These are phyloP conservation scores for Myxozyma melibiosi DNA, from an alignment of 805 yeast genomes.

Conservation along the genomic window DNA sequence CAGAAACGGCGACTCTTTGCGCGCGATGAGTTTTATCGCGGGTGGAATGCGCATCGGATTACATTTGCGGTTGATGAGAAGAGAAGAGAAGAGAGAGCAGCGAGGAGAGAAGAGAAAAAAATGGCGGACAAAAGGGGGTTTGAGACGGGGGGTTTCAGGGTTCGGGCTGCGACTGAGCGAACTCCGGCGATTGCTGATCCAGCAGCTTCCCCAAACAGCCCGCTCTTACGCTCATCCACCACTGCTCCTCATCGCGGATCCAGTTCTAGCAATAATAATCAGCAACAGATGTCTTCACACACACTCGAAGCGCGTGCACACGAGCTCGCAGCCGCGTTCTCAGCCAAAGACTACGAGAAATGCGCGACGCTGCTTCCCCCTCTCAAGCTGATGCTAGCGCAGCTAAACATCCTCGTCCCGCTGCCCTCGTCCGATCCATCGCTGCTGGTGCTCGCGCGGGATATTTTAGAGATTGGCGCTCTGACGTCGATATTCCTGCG, in stretches of 20 bases:
- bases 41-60: conserved; percentile 34
- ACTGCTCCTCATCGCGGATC: neutral
- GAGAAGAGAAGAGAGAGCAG: neutral
- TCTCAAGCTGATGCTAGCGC: conserved; percentile 76
- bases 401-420: conserved; percentile 77
- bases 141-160: too few species aligned
- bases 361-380: conserved; percentile 67
- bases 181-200: too few species aligned
- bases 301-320: conserved; percentile 34
- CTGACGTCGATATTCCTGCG: conserved; percentile 67
- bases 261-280: neutral
- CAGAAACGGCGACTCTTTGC: conserved; percentile 29
- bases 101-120: neutral
- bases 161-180: too few species aligned
- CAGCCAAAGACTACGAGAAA: conserved; percentile 58
- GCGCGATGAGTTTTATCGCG: conserved; percentile 21
- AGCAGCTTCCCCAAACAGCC: too few species aligned
- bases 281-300: conserved; percentile 10
- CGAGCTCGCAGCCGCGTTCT: conserved; percentile 67
- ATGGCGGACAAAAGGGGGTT: neutral
- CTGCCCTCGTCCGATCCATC: conserved; percentile 44
- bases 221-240: too few species aligned
- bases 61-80: neutral
- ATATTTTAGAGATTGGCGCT: conserved; percentile 87
- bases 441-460: conserved; percentile 77